Evolutionary conservation across 2,329 filamentous ascomycete species (phyloP), one percentile per base, ranked within the genome.

Genomic region (Ceratocystis lukuohia): DNA sequence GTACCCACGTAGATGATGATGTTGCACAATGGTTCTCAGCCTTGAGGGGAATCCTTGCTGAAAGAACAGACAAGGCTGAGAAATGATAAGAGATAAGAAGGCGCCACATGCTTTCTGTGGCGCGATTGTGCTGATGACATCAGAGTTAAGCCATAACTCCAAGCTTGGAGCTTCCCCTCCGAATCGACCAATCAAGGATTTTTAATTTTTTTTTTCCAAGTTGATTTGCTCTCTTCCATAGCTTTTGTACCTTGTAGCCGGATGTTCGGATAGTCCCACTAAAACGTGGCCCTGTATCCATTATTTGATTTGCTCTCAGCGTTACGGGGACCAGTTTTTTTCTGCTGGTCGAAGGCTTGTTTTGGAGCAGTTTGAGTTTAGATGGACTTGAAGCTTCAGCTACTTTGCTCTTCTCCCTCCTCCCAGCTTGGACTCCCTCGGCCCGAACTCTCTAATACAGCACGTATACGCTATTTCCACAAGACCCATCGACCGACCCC

Each of bases 301-400:
- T 33, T 59, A 4, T 3, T 1, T 6, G 28, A 8, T 1, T 8
- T 37, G 25, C 56, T 33, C 28, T 8, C n/a, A 59, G 56, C 15
- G 0, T 33, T 17, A 59, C 12, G 15, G 33, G 5, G 30, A 10
- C 28, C 25, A 7, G 3, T 20, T 56, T 56, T 28, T 56, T 56
- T n/a, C 50, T 56, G 3, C 8, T 28, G 5, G 12, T 33, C 6
- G 12, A 41, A 41, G 30, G 30, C 56, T 59, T 30, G 56, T n/a
- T n/a, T 20, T n/a, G 33, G 56, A 30, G 17, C 33, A 25, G 56
- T 37, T 53, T 25, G 48, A 53, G 48, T 53, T 53, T 59, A n/a
- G 56, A 33, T 53, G 20, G 48, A 53, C 20, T 53, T 53, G 30
- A 30, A 59, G 56, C 56, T 59, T 59, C 25, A 33, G 56, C 56